These are phyloP conservation scores for Creolimax fragrantissima DNA, from an alignment of 78 protist genomes.

Conservation along the genomic window DNA sequence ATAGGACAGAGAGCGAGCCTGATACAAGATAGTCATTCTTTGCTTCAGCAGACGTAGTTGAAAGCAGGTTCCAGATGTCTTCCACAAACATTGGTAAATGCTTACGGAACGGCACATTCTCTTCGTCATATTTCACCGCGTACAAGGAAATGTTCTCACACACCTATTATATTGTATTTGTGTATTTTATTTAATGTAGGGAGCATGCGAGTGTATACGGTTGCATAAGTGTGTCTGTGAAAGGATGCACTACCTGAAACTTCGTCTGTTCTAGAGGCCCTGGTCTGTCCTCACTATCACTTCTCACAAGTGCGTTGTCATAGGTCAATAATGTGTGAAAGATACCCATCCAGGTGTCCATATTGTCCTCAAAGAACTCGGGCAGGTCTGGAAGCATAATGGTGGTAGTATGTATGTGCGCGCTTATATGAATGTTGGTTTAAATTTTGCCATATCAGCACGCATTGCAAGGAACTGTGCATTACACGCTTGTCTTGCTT, in stretches of 20 bases:
- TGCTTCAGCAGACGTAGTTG: neutral
- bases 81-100: conserved; percentile 20
- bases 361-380: conserved; percentile 45
- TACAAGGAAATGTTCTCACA: conserved; percentile 4
- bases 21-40: conserved; percentile 32
- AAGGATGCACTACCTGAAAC: too few relatives aligned
- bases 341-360: conserved; percentile 16
- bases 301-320: neutral
- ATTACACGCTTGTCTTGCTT: too few relatives aligned
- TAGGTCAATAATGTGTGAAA: neutral
- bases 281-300: neutral
- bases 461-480: too few relatives aligned
- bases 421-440: too few relatives aligned
- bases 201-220: too few relatives aligned
- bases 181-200: too few relatives aligned
- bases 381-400: conserved; percentile 15
- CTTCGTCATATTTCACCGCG: conserved; percentile 38
- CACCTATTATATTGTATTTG: too few relatives aligned
- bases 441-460: too few relatives aligned
- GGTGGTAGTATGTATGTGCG: too few relatives aligned
- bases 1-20: conserved; percentile 42
- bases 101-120: neutral
- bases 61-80: conserved; percentile 10
- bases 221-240: too few relatives aligned
- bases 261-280: neutral